A percentile compares a stretch with the other conserved stretches of the same genome.
phyloP scores from a whole-genome alignment of 1,284 basidiomycete genomes.

The Exobasidium rhododendri region DNA sequence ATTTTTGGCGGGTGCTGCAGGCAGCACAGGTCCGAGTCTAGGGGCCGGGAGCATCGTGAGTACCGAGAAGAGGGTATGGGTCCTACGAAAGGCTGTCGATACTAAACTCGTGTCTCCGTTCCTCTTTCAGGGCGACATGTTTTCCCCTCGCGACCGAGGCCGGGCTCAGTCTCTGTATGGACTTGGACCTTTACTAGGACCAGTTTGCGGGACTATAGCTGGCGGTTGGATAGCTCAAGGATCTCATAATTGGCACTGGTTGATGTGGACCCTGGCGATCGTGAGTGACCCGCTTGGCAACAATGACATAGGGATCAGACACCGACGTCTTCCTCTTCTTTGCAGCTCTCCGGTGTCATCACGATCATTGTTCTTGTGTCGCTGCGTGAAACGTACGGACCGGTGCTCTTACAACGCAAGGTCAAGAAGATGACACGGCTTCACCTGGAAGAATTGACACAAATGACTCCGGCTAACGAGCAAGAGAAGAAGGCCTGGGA shows the following conservation, averaged over 20 bases:
- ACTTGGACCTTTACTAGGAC: constrained; percentile 41
- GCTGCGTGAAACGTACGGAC: constrained; percentile 41
- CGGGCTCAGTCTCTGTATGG: constrained; percentile 37
- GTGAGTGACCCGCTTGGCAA: constrained; percentile 16
- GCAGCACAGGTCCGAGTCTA: constrained; percentile 39
- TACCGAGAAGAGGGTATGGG: constrained; percentile 3
- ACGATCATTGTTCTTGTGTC: constrained; percentile 17
- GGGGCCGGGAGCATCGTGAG: constrained; percentile 38
- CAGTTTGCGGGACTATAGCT: constrained; percentile 37
- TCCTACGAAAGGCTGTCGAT: background rate
- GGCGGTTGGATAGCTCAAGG: constrained; percentile 38
- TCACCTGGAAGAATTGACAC: constrained; percentile 13
- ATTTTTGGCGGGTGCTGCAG: constrained; percentile 39
- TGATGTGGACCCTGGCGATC: constrained; percentile 38
- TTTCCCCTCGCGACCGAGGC: constrained; percentile 35
- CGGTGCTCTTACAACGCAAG: constrained; percentile 34
- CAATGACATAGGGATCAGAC: background rate
- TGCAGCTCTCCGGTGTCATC: constrained; percentile 22
- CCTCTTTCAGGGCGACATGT: constrained; percentile 37
- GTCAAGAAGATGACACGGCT: constrained; percentile 11
- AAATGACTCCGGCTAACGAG: background rate
- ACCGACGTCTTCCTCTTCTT: background rate
- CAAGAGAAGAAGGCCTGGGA: background rate
- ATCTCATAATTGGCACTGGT: constrained; percentile 34
- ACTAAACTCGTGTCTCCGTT: background rate